Base-by-base conservation (phyloP, 805 yeast species). In the Pichia eremophila region DNA sequence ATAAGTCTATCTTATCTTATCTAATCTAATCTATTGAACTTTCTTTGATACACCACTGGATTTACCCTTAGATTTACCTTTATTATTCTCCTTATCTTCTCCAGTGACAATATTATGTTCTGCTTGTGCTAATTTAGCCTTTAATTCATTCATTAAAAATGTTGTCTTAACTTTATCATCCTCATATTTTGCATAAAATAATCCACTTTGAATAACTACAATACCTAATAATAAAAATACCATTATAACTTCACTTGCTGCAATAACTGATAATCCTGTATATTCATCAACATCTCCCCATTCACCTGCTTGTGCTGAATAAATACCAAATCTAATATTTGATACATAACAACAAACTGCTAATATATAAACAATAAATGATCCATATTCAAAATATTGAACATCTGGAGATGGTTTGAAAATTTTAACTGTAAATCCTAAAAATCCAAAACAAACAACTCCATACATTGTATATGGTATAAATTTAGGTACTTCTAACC, bases 221-320 rank as follows among this genome's bases (percentile, higher is more conserved):
- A 89, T 85, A 54, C 96, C 97, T 22, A 78, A 61, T 45, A 90
- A 69, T 17, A 85, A 71, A 46, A 87, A 63, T 9, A 85, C 78
- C 55, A 86, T 72, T 72, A 91, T 82, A 37, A 83, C 75, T 66
- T 83, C 83, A 29, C 93, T 81, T 6, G 98, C 97, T 39, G 93
- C 96, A 59, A 93, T 78, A 38, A 93, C 96, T 54, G 86, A 87
- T 58, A 91, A 67, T 31, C 98, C 98, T 22, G 95, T 86, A 51
- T 73, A 73, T 62, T 77, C 79, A 58, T 85, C 86, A 44, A 93
- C 95, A 45, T 91, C 98, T 55, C 96, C 98, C 98, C 98, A 91
- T 51, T 79, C 72, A 40, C 89, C 90, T 49, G 75, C 65, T 28
- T 79, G 57, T 46, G 87, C 78, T 48, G 90, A 78, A 55, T 75